Evolutionary conservation across 192 early-diverging fungal species (phyloP).

Genomic region (Endogone sp.): DNA sequence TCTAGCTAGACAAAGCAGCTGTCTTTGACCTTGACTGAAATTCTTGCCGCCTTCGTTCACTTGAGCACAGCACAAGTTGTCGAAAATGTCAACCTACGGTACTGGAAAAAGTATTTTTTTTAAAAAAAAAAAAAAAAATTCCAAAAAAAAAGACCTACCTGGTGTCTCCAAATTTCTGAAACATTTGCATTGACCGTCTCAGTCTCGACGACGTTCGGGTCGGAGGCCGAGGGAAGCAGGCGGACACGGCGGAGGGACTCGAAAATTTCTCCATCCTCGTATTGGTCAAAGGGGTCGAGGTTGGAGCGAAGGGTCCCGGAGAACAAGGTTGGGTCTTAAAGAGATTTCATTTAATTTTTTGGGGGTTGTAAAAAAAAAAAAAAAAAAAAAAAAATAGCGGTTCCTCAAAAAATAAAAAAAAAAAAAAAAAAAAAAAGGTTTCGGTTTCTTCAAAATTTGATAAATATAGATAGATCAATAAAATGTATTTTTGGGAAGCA

Average conservation of each 20-base stretch:
- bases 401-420: too few species aligned
- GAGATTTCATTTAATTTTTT: constrained; percentile 13
- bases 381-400: too few species aligned
- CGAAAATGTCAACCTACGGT: too few species aligned
- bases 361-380: constrained; percentile 22
- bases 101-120: too few species aligned
- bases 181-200: constrained; percentile 36
- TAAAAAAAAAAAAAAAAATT: too few species aligned
- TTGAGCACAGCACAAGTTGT: too few species aligned
- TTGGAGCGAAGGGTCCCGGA: constrained; percentile 72
- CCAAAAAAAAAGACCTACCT: constrained; percentile 5
- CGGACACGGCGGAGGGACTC: constrained; percentile 70
- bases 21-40: constrained; percentile 80
- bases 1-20: constrained; percentile 79
- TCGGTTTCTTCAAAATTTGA: not conserved
- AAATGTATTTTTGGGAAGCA: not conserved
- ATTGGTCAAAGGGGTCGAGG: constrained; percentile 86
- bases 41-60: constrained; percentile 76
- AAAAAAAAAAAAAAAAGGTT: constrained; percentile 6
- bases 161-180: constrained; percentile 43
- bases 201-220: constrained; percentile 52
- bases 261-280: constrained; percentile 75
- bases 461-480: not conserved
- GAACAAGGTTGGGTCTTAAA: constrained; percentile 61
- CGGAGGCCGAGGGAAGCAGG: constrained; percentile 30